A percentile compares a stretch with the other conserved stretches of the same genome.
Conservation (phyloP, 164 flowering plant genomes). For the Cinnamomum micranthum region DNA sequence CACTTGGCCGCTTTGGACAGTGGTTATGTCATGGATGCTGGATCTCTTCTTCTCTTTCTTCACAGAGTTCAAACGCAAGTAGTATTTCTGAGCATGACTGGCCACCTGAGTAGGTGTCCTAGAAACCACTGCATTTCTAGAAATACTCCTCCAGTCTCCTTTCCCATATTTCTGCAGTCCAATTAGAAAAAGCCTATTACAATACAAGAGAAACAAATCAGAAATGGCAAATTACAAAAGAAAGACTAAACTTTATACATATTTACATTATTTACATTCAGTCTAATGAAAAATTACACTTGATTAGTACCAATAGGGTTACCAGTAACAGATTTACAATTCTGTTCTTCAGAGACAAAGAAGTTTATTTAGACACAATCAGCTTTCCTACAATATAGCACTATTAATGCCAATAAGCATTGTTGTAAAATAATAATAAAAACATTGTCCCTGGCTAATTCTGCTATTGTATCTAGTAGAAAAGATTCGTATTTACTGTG, state of each 20-base stretch:
- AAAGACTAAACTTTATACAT: no score
- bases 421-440: no score
- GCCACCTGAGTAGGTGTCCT: constrained; percentile 77
- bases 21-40: constrained; percentile 77
- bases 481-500: no score
- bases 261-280: no score
- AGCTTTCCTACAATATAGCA: no score
- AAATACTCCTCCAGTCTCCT: constrained; percentile 87
- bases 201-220: not conserved
- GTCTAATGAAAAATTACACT: not conserved
- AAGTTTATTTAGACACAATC: no score
- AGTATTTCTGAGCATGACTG: constrained; percentile 78
- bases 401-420: no score
- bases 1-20: constrained; percentile 21
- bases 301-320: not conserved
- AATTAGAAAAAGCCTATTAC: constrained; percentile 45
- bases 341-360: no score
- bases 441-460: no score
- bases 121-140: constrained; percentile 60
- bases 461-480: no score
- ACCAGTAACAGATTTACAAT: no score
- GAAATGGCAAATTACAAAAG: not conserved
- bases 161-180: constrained; percentile 57
- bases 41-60: constrained; percentile 70
- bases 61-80: constrained; percentile 39